Conservation (phyloP, 306 rosid genomes). For the Begonia loranthoides region DNA sequence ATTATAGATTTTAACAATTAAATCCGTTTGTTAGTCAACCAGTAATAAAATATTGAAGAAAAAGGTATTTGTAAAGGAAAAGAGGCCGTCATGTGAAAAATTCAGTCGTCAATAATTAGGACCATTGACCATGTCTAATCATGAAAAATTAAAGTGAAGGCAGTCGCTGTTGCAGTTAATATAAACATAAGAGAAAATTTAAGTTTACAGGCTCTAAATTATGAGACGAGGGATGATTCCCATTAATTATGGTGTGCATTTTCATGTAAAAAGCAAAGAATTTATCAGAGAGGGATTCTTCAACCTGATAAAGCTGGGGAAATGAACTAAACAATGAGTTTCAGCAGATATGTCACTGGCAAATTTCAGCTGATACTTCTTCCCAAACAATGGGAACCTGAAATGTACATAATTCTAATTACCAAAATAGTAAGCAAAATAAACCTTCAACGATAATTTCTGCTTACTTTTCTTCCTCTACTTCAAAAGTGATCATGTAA, state of each 20-base stretch:
- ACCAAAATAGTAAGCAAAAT: conserved; percentile 12
- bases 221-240: too few relatives aligned
- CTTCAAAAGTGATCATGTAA: conserved; percentile 90
- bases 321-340: conserved; percentile 90
- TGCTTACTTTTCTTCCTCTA: conserved; percentile 91
- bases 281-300: conserved; percentile 6
- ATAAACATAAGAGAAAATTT: too few relatives aligned
- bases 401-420: conserved; percentile 2
- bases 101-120: too few relatives aligned
- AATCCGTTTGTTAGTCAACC: too few relatives aligned
- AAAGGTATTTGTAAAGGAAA: too few relatives aligned
- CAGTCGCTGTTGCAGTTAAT: too few relatives aligned
- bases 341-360: conserved; percentile 62
- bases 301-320: conserved; percentile 94
- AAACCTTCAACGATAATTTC: conserved; percentile 8
- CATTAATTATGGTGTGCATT: too few relatives aligned
- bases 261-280: background rate
- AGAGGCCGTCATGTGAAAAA: too few relatives aligned
- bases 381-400: conserved; percentile 96
- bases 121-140: too few relatives aligned
- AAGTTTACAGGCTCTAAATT: too few relatives aligned
- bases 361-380: conserved; percentile 84
- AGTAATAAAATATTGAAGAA: too few relatives aligned
- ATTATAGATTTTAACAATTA: background rate
- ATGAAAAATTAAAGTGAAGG: too few relatives aligned